Evolutionary conservation across 2,329 filamentous ascomycete species (phyloP).

Genomic region (Ceratocystis eucalypticola): DNA sequence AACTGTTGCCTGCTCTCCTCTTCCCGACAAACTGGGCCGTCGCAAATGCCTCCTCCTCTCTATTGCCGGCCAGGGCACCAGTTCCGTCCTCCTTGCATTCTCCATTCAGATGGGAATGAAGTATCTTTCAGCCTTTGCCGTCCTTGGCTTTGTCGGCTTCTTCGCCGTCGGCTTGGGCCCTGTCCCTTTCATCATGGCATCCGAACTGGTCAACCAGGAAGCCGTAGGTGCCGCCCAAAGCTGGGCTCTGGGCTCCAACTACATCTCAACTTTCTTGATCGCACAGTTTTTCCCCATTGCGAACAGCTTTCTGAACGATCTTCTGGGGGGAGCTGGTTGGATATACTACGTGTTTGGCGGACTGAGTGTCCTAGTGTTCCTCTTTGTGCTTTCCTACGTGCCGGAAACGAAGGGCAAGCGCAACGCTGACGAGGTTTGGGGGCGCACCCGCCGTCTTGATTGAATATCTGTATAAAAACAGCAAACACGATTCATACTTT

Average conservation of each 20-base stretch:
- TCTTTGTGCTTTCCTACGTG: slow-evolving; percentile 61
- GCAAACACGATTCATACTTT: not conserved
- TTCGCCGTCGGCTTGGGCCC: slow-evolving; percentile 87
- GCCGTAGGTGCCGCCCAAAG: slow-evolving; percentile 86
- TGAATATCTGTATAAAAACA: slow-evolving; percentile 24
- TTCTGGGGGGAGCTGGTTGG: slow-evolving; percentile 56
- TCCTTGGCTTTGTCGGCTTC: slow-evolving; percentile 73
- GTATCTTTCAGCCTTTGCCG: slow-evolving; percentile 64
- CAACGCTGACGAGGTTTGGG: slow-evolving; percentile 84
- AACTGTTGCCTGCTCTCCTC: slow-evolving; percentile 66
- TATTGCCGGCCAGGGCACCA: slow-evolving; percentile 70
- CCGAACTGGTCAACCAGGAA: slow-evolving; percentile 78
- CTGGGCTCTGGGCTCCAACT: slow-evolving; percentile 76
- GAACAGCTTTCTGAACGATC: slow-evolving; percentile 55
- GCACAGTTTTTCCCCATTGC: slow-evolving; percentile 90
- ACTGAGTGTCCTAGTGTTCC: slow-evolving; percentile 52
- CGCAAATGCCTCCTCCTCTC: slow-evolving; percentile 74
- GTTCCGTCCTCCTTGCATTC: slow-evolving; percentile 62
- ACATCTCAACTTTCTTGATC: slow-evolving; percentile 79
- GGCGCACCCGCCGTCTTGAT: slow-evolving; percentile 44
- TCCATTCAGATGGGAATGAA: slow-evolving; percentile 64
- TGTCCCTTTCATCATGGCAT: slow-evolving; percentile 86
- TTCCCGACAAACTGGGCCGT: slow-evolving; percentile 77
- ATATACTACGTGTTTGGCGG: slow-evolving; percentile 86
- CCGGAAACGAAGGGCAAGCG: slow-evolving; percentile 83